These are phyloP conservation scores for Wickerhamomyces bovis DNA, from an alignment of 805 yeast species.

Conservation along the genomic window DNA sequence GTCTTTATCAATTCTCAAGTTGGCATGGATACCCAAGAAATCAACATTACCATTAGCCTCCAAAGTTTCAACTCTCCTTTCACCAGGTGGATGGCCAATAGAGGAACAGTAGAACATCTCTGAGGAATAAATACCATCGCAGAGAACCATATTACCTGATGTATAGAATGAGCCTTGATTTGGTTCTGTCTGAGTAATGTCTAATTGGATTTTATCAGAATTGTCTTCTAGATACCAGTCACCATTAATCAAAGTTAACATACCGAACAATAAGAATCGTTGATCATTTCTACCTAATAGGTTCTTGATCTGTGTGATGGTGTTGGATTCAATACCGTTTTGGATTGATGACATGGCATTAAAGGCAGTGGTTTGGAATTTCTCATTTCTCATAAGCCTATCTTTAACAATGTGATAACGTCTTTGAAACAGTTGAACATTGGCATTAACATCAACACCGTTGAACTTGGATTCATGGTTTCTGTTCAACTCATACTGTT, in stretches of 20 bases:
- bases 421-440: slow-evolving; percentile 39
- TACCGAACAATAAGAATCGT: slow-evolving; percentile 72
- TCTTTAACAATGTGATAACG: slow-evolving; percentile 64
- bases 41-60: slow-evolving; percentile 79
- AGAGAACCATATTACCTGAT: slow-evolving; percentile 72
- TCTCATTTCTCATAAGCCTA: slow-evolving; percentile 68
- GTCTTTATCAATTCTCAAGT: slow-evolving; percentile 54
- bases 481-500: slow-evolving; percentile 46
- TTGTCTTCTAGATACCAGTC: slow-evolving; percentile 77
- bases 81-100: slow-evolving; percentile 86
- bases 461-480: slow-evolving; percentile 17
- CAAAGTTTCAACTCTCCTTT: slow-evolving; percentile 55
- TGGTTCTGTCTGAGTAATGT: slow-evolving; percentile 54
- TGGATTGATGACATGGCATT: slow-evolving; percentile 30
- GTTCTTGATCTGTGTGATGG: slow-evolving; percentile 73
- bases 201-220: slow-evolving; percentile 60
- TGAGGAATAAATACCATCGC: slow-evolving; percentile 79
- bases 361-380: slow-evolving; percentile 43
- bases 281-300: slow-evolving; percentile 79
- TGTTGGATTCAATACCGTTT: slow-evolving; percentile 6
- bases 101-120: slow-evolving; percentile 67
- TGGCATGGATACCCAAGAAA: slow-evolving; percentile 46
- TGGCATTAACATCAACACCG: slow-evolving; percentile 24
- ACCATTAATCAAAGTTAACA: slow-evolving; percentile 60
- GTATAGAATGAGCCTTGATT: slow-evolving; percentile 59